Evolutionary conservation across 2,329 filamentous ascomycete genomes (phyloP), one percentile per base, ranked within the genome.

Genomic region (Diaporthe aspalathi): DNA sequence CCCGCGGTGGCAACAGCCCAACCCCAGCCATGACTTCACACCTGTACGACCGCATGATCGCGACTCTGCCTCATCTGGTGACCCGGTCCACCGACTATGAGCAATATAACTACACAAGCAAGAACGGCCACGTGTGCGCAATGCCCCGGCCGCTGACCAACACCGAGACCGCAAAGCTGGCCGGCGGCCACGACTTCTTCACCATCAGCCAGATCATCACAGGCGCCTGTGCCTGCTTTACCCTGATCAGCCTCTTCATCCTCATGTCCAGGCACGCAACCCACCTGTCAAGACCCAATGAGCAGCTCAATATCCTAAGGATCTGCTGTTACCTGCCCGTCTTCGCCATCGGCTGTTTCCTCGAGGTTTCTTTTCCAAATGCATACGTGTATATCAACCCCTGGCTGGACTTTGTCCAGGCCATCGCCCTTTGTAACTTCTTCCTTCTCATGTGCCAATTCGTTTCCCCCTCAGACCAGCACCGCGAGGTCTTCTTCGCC

Each of bases 381-480:
- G 74, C 79, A 2, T 80, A 81, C 54, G 77, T 82, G 53, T 86
- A 85, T 73, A 70, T 85, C 16, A 74, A 79, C 38, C 79, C 81
- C 3, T 82, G 81, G 76, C 74, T 81, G 29, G 80, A 82, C 27
- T 71, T 83, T 7, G 78, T 81, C 71, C 80, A 86, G 75, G 76
- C 79, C 5, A 75, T 83, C 35, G 81, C 83, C 12, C 75, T 86
- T 1, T 80, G 79, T n/a, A 78, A 79, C 14, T 85, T 85, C 74
- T 84, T 84, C 72, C 77, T 85, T 12, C 78, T 85, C 35, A 77
- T 85, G 49, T 83, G 81, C 74, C 82, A 83, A 54, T 84, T 80
- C 62, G 75, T 85, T 5, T 81, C 78, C 7, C 80, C 81, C 3
- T 79, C 80, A 56, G 74, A 79, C 20, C 70, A 75, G 14, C 77